Conservation (phyloP, 2,329 filamentous ascomycete species). For the Cryphonectria japonica region DNA sequence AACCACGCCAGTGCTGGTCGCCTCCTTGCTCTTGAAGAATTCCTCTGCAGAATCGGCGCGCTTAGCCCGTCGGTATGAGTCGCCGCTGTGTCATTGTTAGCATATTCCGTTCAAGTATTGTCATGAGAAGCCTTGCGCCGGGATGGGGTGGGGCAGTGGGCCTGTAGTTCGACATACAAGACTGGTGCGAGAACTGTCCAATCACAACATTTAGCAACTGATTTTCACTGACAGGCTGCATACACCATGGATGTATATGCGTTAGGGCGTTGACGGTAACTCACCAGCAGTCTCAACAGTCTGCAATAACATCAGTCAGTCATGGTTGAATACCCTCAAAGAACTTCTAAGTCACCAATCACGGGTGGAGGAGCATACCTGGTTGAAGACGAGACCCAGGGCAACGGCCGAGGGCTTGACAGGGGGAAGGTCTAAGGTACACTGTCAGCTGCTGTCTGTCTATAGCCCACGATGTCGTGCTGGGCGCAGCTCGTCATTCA, state of each 20-base stretch:
- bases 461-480: conserved; percentile 11
- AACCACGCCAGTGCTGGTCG: conserved; percentile 80
- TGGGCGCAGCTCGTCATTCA: not conserved
- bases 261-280: not conserved
- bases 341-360: too few relatives aligned
- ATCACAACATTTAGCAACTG: not conserved
- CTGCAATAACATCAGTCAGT: not conserved
- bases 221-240: not conserved
- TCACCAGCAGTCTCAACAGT: conserved; percentile 26
- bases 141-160: not conserved
- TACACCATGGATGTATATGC: not conserved
- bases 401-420: conserved; percentile 99
- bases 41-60: conserved; percentile 93
- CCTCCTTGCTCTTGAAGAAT: conserved; percentile 92
- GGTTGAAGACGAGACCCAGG: conserved; percentile 94
- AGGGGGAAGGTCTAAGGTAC: conserved; percentile 60
- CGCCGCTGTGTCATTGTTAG: conserved; percentile 52
- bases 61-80: conserved; percentile 93
- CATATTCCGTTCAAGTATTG: not conserved
- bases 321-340: not conserved
- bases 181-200: conserved; percentile 28
- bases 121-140: not conserved
- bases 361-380: conserved; percentile 49
- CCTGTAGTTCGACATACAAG: not conserved
- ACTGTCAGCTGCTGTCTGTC: conserved; percentile 18